Evolutionary conservation across 1,284 basidiomycete genomes (phyloP), one percentile per base, ranked within the genome.

Genomic region (Xerocomus amazonicus): DNA sequence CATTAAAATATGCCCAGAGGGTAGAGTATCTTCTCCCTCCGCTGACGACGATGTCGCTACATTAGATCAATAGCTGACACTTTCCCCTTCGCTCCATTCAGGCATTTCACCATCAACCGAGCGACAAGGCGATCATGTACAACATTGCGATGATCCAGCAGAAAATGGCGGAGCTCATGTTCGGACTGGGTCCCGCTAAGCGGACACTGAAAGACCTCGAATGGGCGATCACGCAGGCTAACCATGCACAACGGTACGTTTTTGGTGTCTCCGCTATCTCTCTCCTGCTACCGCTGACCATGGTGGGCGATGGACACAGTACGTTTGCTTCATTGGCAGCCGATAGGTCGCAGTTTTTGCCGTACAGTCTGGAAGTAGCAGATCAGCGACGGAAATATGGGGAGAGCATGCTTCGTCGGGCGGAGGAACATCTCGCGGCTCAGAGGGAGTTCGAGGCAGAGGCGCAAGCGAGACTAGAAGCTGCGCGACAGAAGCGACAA

Each of bases 71-170:
- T 0, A 7, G 10, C 38, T 50, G 17, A 50, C 36, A 45, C 12
- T 23, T 13, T 23, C 14, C 6, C 32, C 12, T n/a, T n/a, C n/a
- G n/a, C n/a, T n/a, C n/a, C n/a, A 12, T 12, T 23, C 41, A 94
- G 89, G 92, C 93, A 1, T 74, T 88, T 27, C 85, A 90, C 59
- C 67, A 92, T 17, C 82, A 87, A 59, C 92, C 92, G 0, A 79
- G 76, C n/a, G 94, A 97, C 72, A 92, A 93, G 61, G 89, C 90
- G 6, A 85, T 89, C 45, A 57, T 90, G 37, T 97, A 95, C 72
- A 97, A 97, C 67, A 90, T 97, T 61, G 94, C 94, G 47, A 93
- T 97, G 87, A 92, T 97, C 33, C 85, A 94, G 68, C 94, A 97
- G 68, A 96, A 96, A 69, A 87, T 90, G 0, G 89, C 91, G 0